phyloP scores from a whole-genome alignment of 2,329 filamentous ascomycete genomes.

The Neonectria faginata region DNA sequence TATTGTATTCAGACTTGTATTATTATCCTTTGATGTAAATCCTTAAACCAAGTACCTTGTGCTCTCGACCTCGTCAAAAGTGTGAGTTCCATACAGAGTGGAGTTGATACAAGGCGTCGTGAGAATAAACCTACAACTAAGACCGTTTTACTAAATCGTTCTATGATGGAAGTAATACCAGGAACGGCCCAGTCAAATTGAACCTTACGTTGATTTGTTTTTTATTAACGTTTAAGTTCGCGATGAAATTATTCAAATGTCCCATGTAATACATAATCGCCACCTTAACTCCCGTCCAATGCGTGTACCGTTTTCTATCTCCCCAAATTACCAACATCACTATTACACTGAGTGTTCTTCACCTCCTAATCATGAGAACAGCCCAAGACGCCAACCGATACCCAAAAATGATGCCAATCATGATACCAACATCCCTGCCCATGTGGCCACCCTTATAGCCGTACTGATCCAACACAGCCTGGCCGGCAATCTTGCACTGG shows the following conservation, averaged over 20 bases:
- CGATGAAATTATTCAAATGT: not conserved
- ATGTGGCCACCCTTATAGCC: conserved; percentile 76
- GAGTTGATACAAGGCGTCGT: not conserved
- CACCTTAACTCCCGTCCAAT: not conserved
- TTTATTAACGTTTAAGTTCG: not conserved
- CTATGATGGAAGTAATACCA: too few species aligned
- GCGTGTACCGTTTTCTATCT: not conserved
- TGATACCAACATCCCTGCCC: conserved; percentile 82
- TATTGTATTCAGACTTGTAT: not conserved
- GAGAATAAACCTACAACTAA: not conserved
- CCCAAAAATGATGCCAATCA: conserved; percentile 79
- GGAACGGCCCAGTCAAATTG: too few species aligned
- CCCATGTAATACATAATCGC: not conserved
- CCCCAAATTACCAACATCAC: not conserved
- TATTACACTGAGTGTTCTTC: not conserved
- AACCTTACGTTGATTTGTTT: not conserved
- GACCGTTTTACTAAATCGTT: not conserved
- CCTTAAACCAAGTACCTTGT: not conserved
- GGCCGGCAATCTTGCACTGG: conserved; percentile 77
- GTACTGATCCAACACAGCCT: conserved; percentile 76
- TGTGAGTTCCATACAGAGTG: not conserved
- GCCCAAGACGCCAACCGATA: conserved; percentile 68
- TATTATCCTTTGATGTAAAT: conserved; percentile 1
- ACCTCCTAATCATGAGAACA: conserved; percentile 58
- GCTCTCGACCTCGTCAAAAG: not conserved